These are phyloP conservation scores for Fonsecaea monophora DNA, from an alignment of 2,329 filamentous ascomycete species.

Conservation along the genomic window DNA sequence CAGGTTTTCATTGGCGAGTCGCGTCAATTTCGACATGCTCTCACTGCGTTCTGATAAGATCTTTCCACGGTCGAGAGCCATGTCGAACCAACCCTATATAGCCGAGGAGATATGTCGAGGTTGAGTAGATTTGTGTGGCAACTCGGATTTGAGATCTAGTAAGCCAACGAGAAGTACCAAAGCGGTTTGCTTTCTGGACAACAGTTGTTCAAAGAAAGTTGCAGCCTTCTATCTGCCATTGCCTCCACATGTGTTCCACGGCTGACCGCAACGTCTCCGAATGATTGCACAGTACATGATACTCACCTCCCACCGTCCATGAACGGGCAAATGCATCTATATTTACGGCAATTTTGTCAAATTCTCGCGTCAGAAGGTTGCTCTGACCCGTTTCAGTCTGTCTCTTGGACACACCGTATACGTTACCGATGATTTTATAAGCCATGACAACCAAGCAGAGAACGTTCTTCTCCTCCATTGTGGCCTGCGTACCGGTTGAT, in stretches of 20 bases:
- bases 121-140: background rate
- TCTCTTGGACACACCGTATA: too few species aligned
- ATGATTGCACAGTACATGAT: background rate
- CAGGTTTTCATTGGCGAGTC: constrained; percentile 69
- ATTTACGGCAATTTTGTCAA: background rate
- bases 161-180: background rate
- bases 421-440: too few species aligned
- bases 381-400: background rate
- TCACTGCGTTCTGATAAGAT: constrained; percentile 53
- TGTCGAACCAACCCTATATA: background rate
- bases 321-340: background rate
- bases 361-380: background rate
- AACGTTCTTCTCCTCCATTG: too few species aligned
- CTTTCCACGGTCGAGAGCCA: background rate
- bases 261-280: constrained; percentile 2
- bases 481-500: background rate
- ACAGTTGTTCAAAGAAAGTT: background rate
- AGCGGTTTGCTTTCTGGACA: background rate
- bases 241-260: background rate
- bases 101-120: background rate
- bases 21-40: too few species aligned
- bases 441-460: background rate
- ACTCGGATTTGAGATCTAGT: background rate
- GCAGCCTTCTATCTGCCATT: background rate
- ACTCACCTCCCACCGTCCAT: background rate